Conservation (phyloP, 192 early-diverging fungal genomes). For the Neocallimastix lanati region DNA sequence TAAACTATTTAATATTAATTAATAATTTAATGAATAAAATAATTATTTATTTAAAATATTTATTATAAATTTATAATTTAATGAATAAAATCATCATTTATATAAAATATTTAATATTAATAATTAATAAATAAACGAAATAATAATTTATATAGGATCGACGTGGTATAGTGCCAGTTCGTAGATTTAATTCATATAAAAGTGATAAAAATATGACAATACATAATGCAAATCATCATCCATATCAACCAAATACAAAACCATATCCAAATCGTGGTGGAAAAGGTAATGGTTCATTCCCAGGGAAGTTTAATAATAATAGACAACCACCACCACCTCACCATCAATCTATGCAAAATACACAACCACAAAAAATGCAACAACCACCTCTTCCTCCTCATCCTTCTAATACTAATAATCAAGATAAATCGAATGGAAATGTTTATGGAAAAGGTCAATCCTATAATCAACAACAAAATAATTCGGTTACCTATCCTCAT, state of each 20-base stretch:
- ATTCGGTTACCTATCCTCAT: neutral
- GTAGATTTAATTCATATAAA: neutral
- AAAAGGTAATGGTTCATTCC: neutral
- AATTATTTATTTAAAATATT: too few relatives aligned
- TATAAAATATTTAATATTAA: too few relatives aligned
- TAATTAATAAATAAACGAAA: too few relatives aligned
- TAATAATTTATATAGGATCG: neutral
- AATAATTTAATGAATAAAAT: too few relatives aligned
- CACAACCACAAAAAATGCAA: neutral
- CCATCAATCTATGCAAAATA: neutral
- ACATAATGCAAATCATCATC: neutral
- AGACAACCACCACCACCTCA: neutral
- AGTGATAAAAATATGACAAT: neutral
- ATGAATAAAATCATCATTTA: too few relatives aligned
- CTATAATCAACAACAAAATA: neutral
- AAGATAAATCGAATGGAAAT: neutral
- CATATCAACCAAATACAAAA: neutral
- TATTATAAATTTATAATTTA: too few relatives aligned
- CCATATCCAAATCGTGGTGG: neutral
- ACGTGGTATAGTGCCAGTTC: neutral
- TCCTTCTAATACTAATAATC: neutral
- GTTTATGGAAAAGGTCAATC: neutral
- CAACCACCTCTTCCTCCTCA: neutral
- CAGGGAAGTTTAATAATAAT: neutral
- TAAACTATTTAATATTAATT: too few relatives aligned